Conservation (phyloP, 1,284 basidiomycete genomes). For the Cryptococcus deneoformans region DNA sequence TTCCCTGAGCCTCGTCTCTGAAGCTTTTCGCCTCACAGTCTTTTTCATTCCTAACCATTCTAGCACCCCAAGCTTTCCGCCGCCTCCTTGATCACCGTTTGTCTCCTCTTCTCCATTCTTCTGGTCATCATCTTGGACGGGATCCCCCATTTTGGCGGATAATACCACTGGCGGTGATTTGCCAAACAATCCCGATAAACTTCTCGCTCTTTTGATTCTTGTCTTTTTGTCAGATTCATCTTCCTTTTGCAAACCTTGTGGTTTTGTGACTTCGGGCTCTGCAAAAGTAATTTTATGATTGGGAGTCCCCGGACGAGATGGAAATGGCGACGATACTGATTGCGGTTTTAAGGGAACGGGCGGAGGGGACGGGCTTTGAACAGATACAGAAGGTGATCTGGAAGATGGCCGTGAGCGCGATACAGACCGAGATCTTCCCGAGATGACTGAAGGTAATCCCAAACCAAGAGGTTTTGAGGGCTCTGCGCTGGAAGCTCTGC, state of each 20-base stretch:
- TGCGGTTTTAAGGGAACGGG: constrained; percentile 20
- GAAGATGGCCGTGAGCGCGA: constrained; percentile 2
- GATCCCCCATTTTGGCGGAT: background rate
- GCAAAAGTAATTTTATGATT: constrained; percentile 33
- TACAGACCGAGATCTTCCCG: constrained; percentile 1
- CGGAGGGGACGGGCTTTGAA: constrained; percentile 23
- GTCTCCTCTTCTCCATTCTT: background rate
- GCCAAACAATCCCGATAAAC: constrained; percentile 39
- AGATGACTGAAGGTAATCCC: constrained; percentile 29
- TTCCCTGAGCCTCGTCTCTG: constrained; percentile 25
- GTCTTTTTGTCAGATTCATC: constrained; percentile 11
- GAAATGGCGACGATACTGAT: constrained; percentile 42
- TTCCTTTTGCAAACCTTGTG: constrained; percentile 1
- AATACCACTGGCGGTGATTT: constrained; percentile 11
- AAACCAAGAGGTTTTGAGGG: constrained; percentile 32
- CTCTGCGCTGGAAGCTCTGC: constrained; percentile 18
- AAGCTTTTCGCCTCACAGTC: constrained; percentile 29
- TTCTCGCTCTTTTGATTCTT: constrained; percentile 30
- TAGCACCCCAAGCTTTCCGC: constrained; percentile 22
- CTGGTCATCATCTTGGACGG: background rate
- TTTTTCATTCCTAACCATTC: constrained; percentile 44
- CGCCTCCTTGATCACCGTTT: constrained; percentile 7
- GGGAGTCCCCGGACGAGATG: constrained; percentile 30
- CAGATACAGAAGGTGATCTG: background rate
- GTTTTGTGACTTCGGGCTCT: constrained; percentile 14